Percentiles rank a stretch among this genome's conserved stretches.
These are phyloP conservation scores for Daldinia caldariorum DNA, from an alignment of 495 filamentous ascomycete genomes.

Conservation along the genomic window DNA sequence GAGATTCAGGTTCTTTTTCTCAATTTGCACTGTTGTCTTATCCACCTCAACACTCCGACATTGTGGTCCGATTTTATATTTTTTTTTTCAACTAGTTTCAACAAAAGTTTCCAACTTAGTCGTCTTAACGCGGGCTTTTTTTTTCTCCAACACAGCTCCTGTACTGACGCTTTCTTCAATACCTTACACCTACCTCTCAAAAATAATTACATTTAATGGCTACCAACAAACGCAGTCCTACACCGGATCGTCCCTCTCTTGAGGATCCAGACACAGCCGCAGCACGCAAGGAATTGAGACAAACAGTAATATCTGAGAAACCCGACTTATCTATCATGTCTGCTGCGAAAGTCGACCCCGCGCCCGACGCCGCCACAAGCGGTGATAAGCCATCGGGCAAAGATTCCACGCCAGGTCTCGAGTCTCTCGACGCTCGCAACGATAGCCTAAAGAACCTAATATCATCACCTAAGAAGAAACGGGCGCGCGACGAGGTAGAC, in stretches of 20 bases:
- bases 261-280: constrained; percentile 66
- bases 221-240: constrained; percentile 42
- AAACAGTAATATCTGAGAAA: constrained; percentile 64
- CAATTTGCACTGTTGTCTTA: not conserved
- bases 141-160: not conserved
- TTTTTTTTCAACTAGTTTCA: not conserved
- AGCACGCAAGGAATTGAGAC: constrained; percentile 64
- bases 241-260: constrained; percentile 34
- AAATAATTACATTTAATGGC: constrained; percentile 36
- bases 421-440: constrained; percentile 44
- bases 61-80: constrained; percentile 1
- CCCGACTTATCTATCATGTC: constrained; percentile 38
- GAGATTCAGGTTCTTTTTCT: constrained; percentile 13
- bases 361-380: constrained; percentile 25
- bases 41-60: not conserved
- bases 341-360: constrained; percentile 30
- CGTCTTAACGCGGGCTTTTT: not conserved
- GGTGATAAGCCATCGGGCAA: constrained; percentile 38
- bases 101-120: not conserved
- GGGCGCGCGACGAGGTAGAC: constrained; percentile 63
- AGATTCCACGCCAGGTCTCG: constrained; percentile 48
- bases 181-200: not conserved
- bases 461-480: constrained; percentile 67
- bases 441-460: constrained; percentile 57
- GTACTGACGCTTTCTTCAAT: constrained; percentile 2